phyloP scores from a whole-genome alignment of 2,329 filamentous ascomycete genomes.

The Fusarium zealandicum region DNA sequence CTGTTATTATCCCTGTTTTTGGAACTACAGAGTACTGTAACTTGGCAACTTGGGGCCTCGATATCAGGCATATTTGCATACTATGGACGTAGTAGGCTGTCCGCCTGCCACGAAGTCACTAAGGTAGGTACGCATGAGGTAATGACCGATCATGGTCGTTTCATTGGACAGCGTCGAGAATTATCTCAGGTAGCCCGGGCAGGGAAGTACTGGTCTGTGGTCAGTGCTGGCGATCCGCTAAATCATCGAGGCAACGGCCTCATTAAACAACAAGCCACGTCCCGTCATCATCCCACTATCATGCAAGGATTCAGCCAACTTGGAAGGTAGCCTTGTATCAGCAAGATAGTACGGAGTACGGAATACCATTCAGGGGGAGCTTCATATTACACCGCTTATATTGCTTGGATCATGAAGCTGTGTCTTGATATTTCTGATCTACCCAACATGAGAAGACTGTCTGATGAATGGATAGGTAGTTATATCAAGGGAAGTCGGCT shows the following conservation, averaged over 20 bases:
- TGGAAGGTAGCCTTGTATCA: neutral
- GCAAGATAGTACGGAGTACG: neutral
- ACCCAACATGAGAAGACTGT: neutral
- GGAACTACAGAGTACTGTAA: too few relatives aligned
- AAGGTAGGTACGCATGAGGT: slow-evolving; percentile 17
- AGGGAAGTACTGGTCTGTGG: slow-evolving; percentile 1
- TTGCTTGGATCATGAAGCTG: neutral
- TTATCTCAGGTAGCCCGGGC: neutral
- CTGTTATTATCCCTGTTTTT: neutral
- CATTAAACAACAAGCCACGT: slow-evolving; percentile 4
- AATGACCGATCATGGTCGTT: slow-evolving; percentile 6
- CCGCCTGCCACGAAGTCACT: slow-evolving; percentile 18
- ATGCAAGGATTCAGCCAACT: neutral
- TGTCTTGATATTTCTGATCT: neutral
- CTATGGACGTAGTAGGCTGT: neutral
- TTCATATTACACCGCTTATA: neutral
- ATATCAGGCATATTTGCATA: slow-evolving; percentile 10
- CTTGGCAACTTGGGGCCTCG: slow-evolving; percentile 1
- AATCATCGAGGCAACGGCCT: neutral
- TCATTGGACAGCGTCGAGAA: slow-evolving; percentile 4
- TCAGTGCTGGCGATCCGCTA: slow-evolving; percentile 7
- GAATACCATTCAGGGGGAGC: neutral
- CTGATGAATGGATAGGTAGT: too few relatives aligned
- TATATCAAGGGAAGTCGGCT: too few relatives aligned
- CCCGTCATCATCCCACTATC: slow-evolving; percentile 3